Percentiles rank a stretch among this genome's conserved stretches.
These are phyloP conservation scores for Bondarzewia mesenterica DNA, from an alignment of 1,284 basidiomycete genomes.

Conservation along the genomic window DNA sequence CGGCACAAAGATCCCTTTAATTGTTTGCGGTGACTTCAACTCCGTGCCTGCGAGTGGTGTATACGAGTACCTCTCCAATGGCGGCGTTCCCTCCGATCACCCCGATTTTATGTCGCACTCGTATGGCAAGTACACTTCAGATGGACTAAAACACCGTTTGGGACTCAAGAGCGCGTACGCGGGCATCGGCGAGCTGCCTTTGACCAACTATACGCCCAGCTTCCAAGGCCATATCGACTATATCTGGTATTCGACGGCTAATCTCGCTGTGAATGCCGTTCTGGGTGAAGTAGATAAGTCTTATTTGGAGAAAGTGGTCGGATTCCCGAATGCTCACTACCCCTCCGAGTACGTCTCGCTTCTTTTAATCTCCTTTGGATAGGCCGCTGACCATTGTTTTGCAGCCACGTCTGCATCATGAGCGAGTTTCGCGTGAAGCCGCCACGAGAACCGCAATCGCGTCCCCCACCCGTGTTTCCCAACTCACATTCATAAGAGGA, in stretches of 20 bases:
- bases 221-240: conserved; percentile 88
- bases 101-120: conserved; percentile 89
- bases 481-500: conserved; percentile 23
- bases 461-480: conserved; percentile 30
- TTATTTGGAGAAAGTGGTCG: conserved; percentile 89
- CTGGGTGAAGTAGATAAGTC: conserved; percentile 82
- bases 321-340: conserved; percentile 96
- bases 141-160: conserved; percentile 78
- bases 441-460: conserved; percentile 35
- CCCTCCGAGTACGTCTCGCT: conserved; percentile 77
- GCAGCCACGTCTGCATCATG: conserved; percentile 59
- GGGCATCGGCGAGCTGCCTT: conserved; percentile 54
- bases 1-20: conserved; percentile 83
- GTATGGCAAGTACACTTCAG: conserved; percentile 91
- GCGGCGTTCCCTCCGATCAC: conserved; percentile 68
- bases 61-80: conserved; percentile 84
- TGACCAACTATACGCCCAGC: conserved; percentile 90
- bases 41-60: conserved; percentile 84
- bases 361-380: conserved; percentile 9
- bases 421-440: conserved; percentile 72
- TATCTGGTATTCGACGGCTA: conserved; percentile 83
- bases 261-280: conserved; percentile 78
- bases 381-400: conserved; percentile 16
- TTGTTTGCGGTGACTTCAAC: conserved; percentile 96
- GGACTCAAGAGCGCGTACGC: conserved; percentile 83